phyloP scores from a whole-genome alignment of 441 rosid species.

The Kokia cookei region DNA sequence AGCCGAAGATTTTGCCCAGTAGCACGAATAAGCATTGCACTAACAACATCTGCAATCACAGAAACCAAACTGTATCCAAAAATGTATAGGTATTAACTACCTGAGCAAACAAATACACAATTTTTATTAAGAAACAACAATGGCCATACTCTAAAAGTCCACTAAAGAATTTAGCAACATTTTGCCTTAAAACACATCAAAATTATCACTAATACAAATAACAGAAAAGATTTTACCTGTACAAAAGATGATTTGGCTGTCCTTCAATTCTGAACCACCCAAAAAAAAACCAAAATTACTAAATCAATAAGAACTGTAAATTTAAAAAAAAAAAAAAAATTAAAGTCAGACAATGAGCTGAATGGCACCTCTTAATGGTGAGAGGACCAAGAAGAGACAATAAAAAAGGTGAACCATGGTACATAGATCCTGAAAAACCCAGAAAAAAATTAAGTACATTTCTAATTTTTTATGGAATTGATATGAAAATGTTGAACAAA shows the following conservation, averaged over 20 bases:
- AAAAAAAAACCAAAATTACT: neutral
- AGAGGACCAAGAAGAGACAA: constrained; percentile 84
- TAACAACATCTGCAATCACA: constrained; percentile 76
- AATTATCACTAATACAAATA: neutral
- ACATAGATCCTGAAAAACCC: constrained; percentile 76
- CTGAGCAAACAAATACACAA: neutral
- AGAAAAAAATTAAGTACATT: neutral
- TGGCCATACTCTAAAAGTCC: neutral
- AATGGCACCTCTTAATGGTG: constrained; percentile 54
- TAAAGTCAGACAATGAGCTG: neutral
- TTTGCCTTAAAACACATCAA: neutral
- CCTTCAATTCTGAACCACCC: constrained; percentile 66
- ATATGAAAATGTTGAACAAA: neutral
- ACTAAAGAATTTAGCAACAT: neutral
- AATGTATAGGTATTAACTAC: constrained; percentile 28
- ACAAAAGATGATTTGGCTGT: constrained; percentile 61
- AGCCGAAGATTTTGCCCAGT: constrained; percentile 57
- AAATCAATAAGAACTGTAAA: neutral
- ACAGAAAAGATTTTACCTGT: constrained; percentile 44
- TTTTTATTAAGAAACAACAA: neutral
- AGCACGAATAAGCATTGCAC: constrained; percentile 75
- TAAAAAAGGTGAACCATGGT: constrained; percentile 90
- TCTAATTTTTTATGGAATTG: neutral
- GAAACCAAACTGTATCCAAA: constrained; percentile 79
- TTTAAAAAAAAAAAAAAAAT: neutral